A percentile compares a stretch with the other conserved stretches of the same genome.
These are phyloP conservation scores for Xerocomus potaroensis DNA, from an alignment of 768 basidiomycete genomes.

Conservation along the genomic window DNA sequence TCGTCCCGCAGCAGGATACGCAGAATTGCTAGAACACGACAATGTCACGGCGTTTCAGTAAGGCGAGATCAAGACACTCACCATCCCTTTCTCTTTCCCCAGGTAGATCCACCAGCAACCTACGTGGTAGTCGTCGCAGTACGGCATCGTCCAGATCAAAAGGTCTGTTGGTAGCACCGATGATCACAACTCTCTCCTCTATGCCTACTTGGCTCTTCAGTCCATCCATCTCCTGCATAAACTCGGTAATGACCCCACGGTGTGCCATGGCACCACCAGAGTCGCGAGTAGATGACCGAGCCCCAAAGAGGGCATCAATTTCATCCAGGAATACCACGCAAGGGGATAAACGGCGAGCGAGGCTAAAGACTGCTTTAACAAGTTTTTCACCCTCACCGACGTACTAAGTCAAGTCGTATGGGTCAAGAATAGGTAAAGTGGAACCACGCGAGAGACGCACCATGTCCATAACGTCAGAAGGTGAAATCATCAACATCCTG, in stretches of 20 bases:
- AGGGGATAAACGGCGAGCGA: constrained; percentile 81
- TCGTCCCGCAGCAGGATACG: constrained; percentile 87
- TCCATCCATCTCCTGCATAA: constrained; percentile 98
- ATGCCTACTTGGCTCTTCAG: constrained; percentile 53
- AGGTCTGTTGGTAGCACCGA: constrained; percentile 91
- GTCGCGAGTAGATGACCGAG: constrained; percentile 71
- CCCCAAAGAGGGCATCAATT: constrained; percentile 89
- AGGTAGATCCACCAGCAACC: constrained; percentile 85
- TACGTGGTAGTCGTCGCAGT: constrained; percentile 79
- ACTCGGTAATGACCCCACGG: constrained; percentile 84
- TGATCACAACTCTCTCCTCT: constrained; percentile 81
- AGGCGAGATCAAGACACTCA: constrained; percentile 29
- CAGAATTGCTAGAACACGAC: constrained; percentile 63
- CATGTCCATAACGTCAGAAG: constrained; percentile 97
- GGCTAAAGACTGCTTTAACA: constrained; percentile 82
- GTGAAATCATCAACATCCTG: constrained; percentile 85
- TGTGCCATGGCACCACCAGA: constrained; percentile 80
- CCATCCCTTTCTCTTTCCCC: constrained; percentile 83
- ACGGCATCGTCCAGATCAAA: constrained; percentile 93
- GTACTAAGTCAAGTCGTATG: constrained; percentile 45
- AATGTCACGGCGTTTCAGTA: constrained; percentile 3
- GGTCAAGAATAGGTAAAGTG: not conserved
- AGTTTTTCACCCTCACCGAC: constrained; percentile 89
- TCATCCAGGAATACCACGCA: constrained; percentile 95
- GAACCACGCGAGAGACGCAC: constrained; percentile 37